A percentile compares a stretch with the other conserved stretches of the same genome.
Evolutionary conservation across 176 grass and related monocot species (phyloP).

Genomic region (Musa itinerans): DNA sequence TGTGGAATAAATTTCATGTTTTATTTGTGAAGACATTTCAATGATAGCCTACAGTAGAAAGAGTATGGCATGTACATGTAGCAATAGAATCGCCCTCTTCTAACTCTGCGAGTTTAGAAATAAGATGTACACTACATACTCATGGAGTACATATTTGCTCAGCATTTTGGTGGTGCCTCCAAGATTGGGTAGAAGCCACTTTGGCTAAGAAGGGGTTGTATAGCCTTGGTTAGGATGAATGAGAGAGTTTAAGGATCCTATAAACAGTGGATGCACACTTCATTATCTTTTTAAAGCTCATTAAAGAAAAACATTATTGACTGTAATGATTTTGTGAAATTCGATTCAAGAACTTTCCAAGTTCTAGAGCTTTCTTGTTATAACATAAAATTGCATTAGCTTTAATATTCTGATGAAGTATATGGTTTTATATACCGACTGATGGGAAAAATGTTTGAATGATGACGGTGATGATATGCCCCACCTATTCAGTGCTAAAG

Average conservation of each 20-base stretch:
- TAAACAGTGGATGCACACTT: not conserved
- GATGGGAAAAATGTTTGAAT: not conserved
- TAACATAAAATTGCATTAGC: too few relatives aligned
- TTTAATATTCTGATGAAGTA: not conserved
- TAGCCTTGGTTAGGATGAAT: not conserved
- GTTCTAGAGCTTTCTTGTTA: too few relatives aligned
- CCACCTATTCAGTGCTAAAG: not conserved
- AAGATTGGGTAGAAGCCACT: too few relatives aligned
- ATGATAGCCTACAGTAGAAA: not conserved
- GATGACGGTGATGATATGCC: not conserved
- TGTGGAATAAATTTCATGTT: not conserved
- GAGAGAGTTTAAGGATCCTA: not conserved
- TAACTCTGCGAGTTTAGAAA: too few relatives aligned
- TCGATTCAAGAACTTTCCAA: too few relatives aligned
- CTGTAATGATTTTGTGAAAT: too few relatives aligned
- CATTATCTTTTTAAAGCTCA: not conserved
- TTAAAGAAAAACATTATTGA: not conserved
- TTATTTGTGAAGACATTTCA: not conserved
- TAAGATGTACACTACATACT: too few relatives aligned
- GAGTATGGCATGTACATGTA: too few relatives aligned
- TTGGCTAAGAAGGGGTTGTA: too few relatives aligned
- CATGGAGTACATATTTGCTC: too few relatives aligned
- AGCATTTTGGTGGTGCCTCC: too few relatives aligned
- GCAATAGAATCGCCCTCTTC: too few relatives aligned
- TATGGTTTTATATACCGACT: not conserved